Conservation (phyloP, 148 eudicot genomes). For the Rhododendron vialii region DNA sequence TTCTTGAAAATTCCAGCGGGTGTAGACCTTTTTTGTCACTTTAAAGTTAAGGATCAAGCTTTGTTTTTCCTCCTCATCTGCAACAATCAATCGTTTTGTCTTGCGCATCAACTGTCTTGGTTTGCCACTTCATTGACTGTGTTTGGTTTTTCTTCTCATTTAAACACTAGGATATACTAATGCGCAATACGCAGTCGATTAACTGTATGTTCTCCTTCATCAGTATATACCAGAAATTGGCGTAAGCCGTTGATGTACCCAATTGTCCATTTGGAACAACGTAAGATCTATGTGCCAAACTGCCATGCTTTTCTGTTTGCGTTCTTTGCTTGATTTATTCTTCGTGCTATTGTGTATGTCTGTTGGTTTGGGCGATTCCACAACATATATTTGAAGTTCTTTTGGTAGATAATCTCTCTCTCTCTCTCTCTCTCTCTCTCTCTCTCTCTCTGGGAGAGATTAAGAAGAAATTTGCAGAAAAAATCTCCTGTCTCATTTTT, state of each 20-base stretch:
- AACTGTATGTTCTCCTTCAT: neutral
- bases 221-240: neutral
- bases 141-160: neutral
- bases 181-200: neutral
- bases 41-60: neutral
- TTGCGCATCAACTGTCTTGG: neutral
- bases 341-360: too few species aligned
- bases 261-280: neutral
- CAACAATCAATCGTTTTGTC: neutral
- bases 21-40: neutral
- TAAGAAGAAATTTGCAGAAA: neutral
- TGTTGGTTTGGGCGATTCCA: too few species aligned
- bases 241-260: neutral
- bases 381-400: too few species aligned
- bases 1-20: neutral
- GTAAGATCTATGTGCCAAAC: neutral
- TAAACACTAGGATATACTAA: neutral
- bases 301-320: neutral
- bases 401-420: too few species aligned
- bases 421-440: too few species aligned
- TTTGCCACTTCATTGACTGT: neutral
- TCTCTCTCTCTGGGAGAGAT: neutral
- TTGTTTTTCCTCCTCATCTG: neutral
- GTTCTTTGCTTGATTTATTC: too few species aligned
- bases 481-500: neutral